A percentile compares a stretch with the other conserved stretches of the same genome.
These are phyloP conservation scores for Solanum raphanifolium DNA, from an alignment of 257 asterid genomes.

Conservation along the genomic window DNA sequence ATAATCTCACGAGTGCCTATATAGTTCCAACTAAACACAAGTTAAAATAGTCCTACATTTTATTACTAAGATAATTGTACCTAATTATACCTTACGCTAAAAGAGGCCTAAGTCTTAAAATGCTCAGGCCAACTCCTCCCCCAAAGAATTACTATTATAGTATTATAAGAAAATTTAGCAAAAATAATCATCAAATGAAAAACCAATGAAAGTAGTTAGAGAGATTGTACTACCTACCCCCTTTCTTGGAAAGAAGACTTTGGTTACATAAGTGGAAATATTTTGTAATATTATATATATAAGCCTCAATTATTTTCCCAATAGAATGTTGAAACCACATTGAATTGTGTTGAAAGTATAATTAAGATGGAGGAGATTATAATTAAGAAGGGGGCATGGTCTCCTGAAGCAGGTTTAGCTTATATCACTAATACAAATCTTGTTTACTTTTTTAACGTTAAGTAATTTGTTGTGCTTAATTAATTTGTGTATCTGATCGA, in stretches of 20 bases:
- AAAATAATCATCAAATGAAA: not conserved
- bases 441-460: not conserved
- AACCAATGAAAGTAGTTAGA: not conserved
- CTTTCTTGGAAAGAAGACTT: not conserved
- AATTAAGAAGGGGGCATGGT: constrained; percentile 11
- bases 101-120: not conserved
- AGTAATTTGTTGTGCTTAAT: not conserved
- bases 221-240: no score
- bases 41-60: no score
- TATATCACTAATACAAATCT: no score
- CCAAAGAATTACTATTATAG: not conserved
- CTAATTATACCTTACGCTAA: no score
- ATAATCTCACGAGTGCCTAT: no score
- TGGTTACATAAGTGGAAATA: not conserved
- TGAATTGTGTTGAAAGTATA: not conserved
- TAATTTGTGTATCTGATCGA: not conserved
- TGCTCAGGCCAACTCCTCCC: not conserved
- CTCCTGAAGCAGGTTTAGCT: constrained; percentile 9
- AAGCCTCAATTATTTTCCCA: not conserved
- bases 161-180: no score
- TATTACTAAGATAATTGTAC: no score
- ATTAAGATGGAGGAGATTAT: not conserved
- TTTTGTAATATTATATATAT: not conserved
- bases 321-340: not conserved
- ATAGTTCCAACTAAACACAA: no score